Evolutionary conservation across 345 rosid species (phyloP), one percentile per base, ranked within the genome.

Genomic region (Euphorbia pulcherrima): DNA sequence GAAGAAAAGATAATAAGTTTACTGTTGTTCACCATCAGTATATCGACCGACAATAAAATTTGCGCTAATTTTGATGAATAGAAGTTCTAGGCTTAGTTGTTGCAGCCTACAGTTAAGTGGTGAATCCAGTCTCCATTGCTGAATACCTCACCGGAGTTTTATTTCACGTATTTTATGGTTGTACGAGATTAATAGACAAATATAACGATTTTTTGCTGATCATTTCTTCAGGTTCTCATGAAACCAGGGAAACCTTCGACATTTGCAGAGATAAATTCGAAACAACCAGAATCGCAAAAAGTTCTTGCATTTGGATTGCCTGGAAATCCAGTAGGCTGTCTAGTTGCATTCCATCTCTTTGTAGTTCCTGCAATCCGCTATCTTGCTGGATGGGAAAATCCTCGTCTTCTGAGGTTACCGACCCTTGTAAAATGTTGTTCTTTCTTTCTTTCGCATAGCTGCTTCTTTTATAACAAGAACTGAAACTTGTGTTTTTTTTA

Each of bases 311-410:
- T 94, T 83, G 97, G 97, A 30, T 83, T 94, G 72, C 99, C 99
- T 27, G 99, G 99, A 77, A 91, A 94, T 81, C 99, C 97, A 73
- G 99, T 87, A 70, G 87, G 99, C 88, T 83, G 97, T 78, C 69
- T 91, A 62, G 97, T 91, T 72, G 87, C 93, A 78, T 94, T 94
- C 82, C 81, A 88, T 81, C 82, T 94, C 71, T 94, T 88, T 78
- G 92, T 91, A 48, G 84, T 87, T 72, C 97, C 97, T 58, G 62
- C 95, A 27, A 82, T 91, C 69, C 97, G 82, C 73, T 79, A 40
- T 79, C 85, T 91, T 65, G 84, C 97, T 39, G 96, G 97, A 87
- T 91, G 97, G 96, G 73, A 65, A 72, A 85, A 82, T 82, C 90
- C 97, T 20, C 79, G 86, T 71, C 86, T 81, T 72, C 46, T 69